Percentiles rank a stretch among this genome's conserved stretches.
phyloP scores from a whole-genome alignment of 306 rosid genomes.

The Cyamopsis tetragonoloba region DNA sequence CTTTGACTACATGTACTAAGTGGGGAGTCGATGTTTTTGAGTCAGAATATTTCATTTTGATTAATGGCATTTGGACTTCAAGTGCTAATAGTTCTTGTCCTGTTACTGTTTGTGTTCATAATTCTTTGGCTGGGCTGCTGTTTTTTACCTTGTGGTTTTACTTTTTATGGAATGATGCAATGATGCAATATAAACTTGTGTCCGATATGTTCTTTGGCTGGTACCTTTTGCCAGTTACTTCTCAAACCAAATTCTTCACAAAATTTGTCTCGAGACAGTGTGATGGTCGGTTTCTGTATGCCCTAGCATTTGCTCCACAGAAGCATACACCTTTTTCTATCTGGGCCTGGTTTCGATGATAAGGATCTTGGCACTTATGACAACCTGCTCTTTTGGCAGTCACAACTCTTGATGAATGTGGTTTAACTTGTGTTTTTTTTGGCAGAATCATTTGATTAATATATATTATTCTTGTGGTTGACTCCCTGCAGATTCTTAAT shows the following conservation, averaged over 20 bases:
- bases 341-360: background rate
- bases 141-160: background rate
- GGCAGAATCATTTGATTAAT: conserved; percentile 12
- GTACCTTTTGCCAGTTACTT: background rate
- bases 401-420: background rate
- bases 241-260: background rate
- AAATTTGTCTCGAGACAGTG: background rate
- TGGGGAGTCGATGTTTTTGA: background rate
- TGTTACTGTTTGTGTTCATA: background rate
- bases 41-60: background rate
- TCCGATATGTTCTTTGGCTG: no score
- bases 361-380: background rate
- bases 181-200: no score
- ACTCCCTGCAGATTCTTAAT: conserved; percentile 79
- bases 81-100: background rate
- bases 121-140: background rate
- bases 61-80: background rate
- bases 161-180: background rate
- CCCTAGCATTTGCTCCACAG: background rate
- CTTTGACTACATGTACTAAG: background rate
- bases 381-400: background rate
- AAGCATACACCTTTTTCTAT: background rate
- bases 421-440: conserved; percentile 8
- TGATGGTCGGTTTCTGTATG: background rate
- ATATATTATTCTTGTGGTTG: conserved; percentile 21